These are phyloP conservation scores for Scutellaria galericulata DNA, from an alignment of 257 asterid species.

Conservation along the genomic window DNA sequence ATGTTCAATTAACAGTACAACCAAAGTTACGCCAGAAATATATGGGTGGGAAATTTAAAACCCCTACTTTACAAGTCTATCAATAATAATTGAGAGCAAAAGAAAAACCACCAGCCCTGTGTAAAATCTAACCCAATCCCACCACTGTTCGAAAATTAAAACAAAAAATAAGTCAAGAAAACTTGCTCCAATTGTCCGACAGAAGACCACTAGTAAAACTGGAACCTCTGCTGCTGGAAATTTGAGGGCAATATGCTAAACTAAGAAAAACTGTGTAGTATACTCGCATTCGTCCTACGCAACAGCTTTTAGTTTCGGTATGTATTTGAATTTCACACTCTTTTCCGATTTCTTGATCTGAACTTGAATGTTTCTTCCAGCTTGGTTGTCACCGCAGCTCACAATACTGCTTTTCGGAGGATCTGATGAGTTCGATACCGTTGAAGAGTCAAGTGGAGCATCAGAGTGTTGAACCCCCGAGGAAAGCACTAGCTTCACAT, in stretches of 20 bases:
- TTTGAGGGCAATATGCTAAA: slow-evolving; percentile 31
- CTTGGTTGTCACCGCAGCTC: slow-evolving; percentile 41
- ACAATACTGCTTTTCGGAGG: slow-evolving; percentile 24
- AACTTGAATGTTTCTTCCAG: slow-evolving; percentile 36
- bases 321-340: slow-evolving; percentile 56
- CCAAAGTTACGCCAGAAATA: slow-evolving; percentile 30
- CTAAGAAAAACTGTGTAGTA: slow-evolving; percentile 46
- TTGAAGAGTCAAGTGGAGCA: slow-evolving; percentile 32
- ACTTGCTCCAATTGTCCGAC: slow-evolving; percentile 40
- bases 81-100: slow-evolving; percentile 30
- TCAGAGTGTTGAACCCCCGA: slow-evolving; percentile 45
- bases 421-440: slow-evolving; percentile 37
- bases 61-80: slow-evolving; percentile 31
- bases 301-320: slow-evolving; percentile 60
- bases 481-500: slow-evolving; percentile 63
- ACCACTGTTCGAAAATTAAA: slow-evolving; percentile 25
- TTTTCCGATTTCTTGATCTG: slow-evolving; percentile 51
- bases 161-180: slow-evolving; percentile 33
- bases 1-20: slow-evolving; percentile 4
- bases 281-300: slow-evolving; percentile 46
- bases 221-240: slow-evolving; percentile 51
- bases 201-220: slow-evolving; percentile 61
- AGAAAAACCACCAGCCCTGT: neutral
- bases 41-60: slow-evolving; percentile 23
- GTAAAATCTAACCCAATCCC: slow-evolving; percentile 18